Percentiles rank a stretch among this genome's conserved stretches.
These are phyloP conservation scores for Xylariaceae sp. DNA, from an alignment of 2,329 filamentous ascomycete genomes.

Conservation along the genomic window DNA sequence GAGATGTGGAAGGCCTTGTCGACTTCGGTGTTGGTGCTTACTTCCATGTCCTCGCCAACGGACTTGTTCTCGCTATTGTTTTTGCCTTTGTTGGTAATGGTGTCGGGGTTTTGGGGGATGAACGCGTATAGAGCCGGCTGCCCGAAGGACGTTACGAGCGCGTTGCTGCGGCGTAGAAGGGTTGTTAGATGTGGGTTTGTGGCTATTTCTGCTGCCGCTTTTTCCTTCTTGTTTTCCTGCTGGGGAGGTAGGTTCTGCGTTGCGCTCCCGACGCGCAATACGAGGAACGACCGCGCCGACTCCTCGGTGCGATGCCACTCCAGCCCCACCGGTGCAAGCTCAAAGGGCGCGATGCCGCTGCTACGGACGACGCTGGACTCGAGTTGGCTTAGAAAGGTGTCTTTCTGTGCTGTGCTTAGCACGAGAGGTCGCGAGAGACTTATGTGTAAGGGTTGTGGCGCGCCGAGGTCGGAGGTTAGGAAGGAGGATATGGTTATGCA, in stretches of 20 bases:
- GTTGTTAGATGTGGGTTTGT: slow-evolving; percentile 61
- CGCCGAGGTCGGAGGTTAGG: slow-evolving; percentile 78
- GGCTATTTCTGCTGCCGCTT: not conserved
- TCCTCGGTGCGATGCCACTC: slow-evolving; percentile 61
- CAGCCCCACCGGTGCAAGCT: slow-evolving; percentile 48
- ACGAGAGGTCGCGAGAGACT: slow-evolving; percentile 85
- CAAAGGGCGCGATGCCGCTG: slow-evolving; percentile 50
- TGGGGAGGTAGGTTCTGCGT: slow-evolving; percentile 2
- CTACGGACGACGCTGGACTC: slow-evolving; percentile 41
- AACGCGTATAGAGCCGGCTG: slow-evolving; percentile 75
- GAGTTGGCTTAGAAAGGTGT: slow-evolving; percentile 68
- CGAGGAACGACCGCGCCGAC: slow-evolving; percentile 81
- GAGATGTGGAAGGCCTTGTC: slow-evolving; percentile 80
- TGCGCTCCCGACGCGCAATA: slow-evolving; percentile 65
- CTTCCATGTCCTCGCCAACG: not conserved
- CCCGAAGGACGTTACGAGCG: slow-evolving; percentile 60
- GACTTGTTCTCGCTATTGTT: not conserved
- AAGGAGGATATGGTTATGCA: slow-evolving; percentile 65
- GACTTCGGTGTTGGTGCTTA: slow-evolving; percentile 28
- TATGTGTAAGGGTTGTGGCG: slow-evolving; percentile 83
- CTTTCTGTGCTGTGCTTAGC: slow-evolving; percentile 75
- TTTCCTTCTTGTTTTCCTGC: not conserved
- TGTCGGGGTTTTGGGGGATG: slow-evolving; percentile 31
- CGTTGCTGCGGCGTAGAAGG: slow-evolving; percentile 73
- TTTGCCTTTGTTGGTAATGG: no score